phyloP scores from a whole-genome alignment of 2,329 filamentous ascomycete species.

The Chalaropsis thielavioides region DNA sequence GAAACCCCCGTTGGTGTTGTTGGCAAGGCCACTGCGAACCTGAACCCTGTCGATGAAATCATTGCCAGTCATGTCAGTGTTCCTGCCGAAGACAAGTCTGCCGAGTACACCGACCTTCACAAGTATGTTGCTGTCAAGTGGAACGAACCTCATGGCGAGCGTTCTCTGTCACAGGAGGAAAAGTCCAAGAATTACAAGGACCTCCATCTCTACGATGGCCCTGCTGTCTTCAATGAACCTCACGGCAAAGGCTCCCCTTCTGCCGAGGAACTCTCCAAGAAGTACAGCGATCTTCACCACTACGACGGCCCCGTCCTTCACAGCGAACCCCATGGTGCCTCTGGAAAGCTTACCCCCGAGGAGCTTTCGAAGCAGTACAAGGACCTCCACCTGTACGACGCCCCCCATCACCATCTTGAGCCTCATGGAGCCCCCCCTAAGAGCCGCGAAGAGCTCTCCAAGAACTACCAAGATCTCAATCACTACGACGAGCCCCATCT shows the following conservation, averaged over 20 bases:
- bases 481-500: conserved; percentile 23
- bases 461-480: conserved; percentile 27
- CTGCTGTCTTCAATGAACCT: conserved; percentile 21
- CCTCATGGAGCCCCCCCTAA: conserved; percentile 18
- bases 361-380: conserved; percentile 25
- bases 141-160: conserved; percentile 27
- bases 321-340: conserved; percentile 23
- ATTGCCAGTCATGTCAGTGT: conserved; percentile 23
- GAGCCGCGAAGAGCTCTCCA: conserved; percentile 26
- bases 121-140: conserved; percentile 24
- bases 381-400: conserved; percentile 26
- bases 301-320: conserved; percentile 24
- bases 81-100: background rate
- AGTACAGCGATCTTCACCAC: conserved; percentile 26
- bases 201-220: conserved; percentile 28
- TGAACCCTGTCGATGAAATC: conserved; percentile 28
- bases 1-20: conserved; percentile 7
- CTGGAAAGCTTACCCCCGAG: conserved; percentile 18
- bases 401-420: conserved; percentile 17
- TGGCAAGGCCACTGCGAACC: conserved; percentile 17
- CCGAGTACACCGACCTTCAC: conserved; percentile 17
- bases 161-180: conserved; percentile 24
- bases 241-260: conserved; percentile 17
- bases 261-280: conserved; percentile 27
- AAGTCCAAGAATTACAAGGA: conserved; percentile 28